phyloP scores from a whole-genome alignment of 495 filamentous ascomycete species.

The Podospora australis region DNA sequence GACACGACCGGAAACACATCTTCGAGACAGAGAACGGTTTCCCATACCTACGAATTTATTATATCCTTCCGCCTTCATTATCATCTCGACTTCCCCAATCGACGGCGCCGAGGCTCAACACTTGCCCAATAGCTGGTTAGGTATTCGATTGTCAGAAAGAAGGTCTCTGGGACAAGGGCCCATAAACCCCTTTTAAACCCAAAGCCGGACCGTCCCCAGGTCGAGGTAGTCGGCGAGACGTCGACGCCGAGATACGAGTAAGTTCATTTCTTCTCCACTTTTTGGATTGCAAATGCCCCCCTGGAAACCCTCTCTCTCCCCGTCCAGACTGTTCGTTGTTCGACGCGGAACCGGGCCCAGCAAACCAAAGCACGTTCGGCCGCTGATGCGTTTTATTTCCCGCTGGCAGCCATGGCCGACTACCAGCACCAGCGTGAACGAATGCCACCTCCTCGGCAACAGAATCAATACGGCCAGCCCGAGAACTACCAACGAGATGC shows the following conservation, averaged over 20 bases:
- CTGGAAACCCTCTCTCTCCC: slow-evolving; percentile 5
- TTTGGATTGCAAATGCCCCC: slow-evolving; percentile 19
- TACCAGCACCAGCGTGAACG: slow-evolving; percentile 78
- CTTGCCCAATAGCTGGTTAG: too few relatives aligned
- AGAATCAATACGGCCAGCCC: slow-evolving; percentile 55
- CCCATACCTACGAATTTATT: too few relatives aligned
- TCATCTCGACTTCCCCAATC: too few relatives aligned
- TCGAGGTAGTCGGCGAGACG: slow-evolving; percentile 14
- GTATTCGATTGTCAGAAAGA: too few relatives aligned
- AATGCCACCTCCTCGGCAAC: slow-evolving; percentile 49
- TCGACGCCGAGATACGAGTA: slow-evolving; percentile 21
- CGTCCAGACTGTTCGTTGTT: too few relatives aligned
- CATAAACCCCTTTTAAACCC: too few relatives aligned
- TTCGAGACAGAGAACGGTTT: too few relatives aligned
- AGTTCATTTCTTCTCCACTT: slow-evolving; percentile 24
- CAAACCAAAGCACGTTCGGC: neutral
- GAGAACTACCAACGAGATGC: slow-evolving; percentile 80
- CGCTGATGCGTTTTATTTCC: neutral
- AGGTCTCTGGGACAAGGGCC: too few relatives aligned
- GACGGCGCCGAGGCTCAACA: too few relatives aligned
- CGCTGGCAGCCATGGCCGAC: slow-evolving; percentile 61
- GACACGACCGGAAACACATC: slow-evolving; percentile 17
- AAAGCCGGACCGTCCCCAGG: neutral
- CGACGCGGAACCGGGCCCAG: too few relatives aligned
- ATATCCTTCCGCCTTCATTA: too few relatives aligned